Conservation (phyloP, 2,329 filamentous ascomycete genomes). For the Stemphylium beticola region DNA sequence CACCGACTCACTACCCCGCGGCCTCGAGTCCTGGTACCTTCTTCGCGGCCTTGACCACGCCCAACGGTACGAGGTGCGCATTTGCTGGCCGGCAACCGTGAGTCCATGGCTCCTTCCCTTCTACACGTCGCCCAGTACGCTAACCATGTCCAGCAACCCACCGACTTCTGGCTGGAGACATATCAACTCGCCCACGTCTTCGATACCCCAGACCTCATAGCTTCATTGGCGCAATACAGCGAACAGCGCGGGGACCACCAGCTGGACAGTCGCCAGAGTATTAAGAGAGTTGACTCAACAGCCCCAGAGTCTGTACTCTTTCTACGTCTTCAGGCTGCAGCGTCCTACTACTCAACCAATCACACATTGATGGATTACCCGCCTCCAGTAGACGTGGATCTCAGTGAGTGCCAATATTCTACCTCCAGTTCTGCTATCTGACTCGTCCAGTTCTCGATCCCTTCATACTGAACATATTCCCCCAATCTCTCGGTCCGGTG, state of each 20-base stretch:
- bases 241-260: slow-evolving; percentile 52
- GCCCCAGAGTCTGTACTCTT: slow-evolving; percentile 65
- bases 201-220: slow-evolving; percentile 66
- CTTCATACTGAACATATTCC: slow-evolving; percentile 79
- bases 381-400: slow-evolving; percentile 76
- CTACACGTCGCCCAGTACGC: slow-evolving; percentile 12
- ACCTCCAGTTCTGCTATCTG: slow-evolving; percentile 9
- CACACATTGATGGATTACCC: slow-evolving; percentile 75
- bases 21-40: slow-evolving; percentile 77
- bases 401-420: slow-evolving; percentile 53
- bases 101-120: slow-evolving; percentile 42
- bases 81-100: slow-evolving; percentile 95
- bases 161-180: slow-evolving; percentile 73
- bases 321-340: slow-evolving; percentile 75
- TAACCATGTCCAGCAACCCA: slow-evolving; percentile 73
- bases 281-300: slow-evolving; percentile 5
- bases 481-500: slow-evolving; percentile 76
- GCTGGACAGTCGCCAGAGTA: slow-evolving; percentile 6
- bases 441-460: slow-evolving; percentile 74
- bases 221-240: slow-evolving; percentile 69
- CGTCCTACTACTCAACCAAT: slow-evolving; percentile 84
- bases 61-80: slow-evolving; percentile 85
- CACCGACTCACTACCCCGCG: slow-evolving; percentile 57
- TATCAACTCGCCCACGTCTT: slow-evolving; percentile 68
- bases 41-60: slow-evolving; percentile 72